phyloP scores from a whole-genome alignment of 441 rosid genomes.

The Euphorbia neoarborescens region DNA sequence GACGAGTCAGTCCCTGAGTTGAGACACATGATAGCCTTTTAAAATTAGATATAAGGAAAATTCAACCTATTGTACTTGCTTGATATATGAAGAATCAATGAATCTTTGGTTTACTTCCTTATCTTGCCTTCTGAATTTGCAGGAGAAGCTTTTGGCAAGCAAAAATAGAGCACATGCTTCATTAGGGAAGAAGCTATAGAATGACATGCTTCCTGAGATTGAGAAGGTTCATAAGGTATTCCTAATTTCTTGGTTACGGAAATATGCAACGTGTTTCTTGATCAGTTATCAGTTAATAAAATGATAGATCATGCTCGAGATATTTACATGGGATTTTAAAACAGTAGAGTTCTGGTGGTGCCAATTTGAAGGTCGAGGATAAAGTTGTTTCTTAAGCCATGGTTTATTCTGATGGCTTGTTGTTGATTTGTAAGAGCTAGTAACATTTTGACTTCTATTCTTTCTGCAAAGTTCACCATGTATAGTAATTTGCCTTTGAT shows the following conservation, averaged over 20 bases:
- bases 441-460: constrained; percentile 23
- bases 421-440: constrained; percentile 81
- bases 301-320: no score
- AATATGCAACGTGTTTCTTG: neutral
- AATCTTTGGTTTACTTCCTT: constrained; percentile 5
- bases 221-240: constrained; percentile 92
- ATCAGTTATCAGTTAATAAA: no score
- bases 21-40: no score
- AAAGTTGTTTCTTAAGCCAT: constrained; percentile 28
- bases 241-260: constrained; percentile 16
- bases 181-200: constrained; percentile 81
- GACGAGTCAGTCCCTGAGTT: no score
- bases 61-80: constrained; percentile 5
- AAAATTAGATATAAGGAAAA: constrained; percentile 1
- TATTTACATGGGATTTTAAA: constrained; percentile 94
- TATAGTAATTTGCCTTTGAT: constrained; percentile 2
- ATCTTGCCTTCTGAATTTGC: constrained; percentile 26
- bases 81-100: neutral
- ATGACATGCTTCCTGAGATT: constrained; percentile 92
- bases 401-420: constrained; percentile 88
- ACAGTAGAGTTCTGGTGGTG: constrained; percentile 36
- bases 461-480: constrained; percentile 15
- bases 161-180: constrained; percentile 79
- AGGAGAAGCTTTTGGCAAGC: constrained; percentile 88
- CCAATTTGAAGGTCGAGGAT: constrained; percentile 29